These are phyloP conservation scores for Narthecium ossifragum DNA, from an alignment of 106 monocot genomes.

Conservation along the genomic window DNA sequence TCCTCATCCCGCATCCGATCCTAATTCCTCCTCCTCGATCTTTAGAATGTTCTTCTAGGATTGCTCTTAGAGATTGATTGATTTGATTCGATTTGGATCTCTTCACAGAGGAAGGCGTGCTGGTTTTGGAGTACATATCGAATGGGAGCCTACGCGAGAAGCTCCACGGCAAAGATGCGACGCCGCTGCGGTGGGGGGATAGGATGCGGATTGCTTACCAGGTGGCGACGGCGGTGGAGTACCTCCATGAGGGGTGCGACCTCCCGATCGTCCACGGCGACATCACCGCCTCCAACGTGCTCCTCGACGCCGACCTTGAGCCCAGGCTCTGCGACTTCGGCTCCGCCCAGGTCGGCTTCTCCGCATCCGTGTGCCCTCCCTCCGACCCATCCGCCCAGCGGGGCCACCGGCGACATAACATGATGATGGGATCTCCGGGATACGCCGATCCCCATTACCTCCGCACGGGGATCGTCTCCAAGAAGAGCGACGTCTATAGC, in stretches of 20 bases:
- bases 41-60: neutral
- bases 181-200: constrained; percentile 33
- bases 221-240: constrained; percentile 33
- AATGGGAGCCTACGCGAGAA: constrained; percentile 17
- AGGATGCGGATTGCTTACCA: constrained; percentile 32
- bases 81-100: neutral
- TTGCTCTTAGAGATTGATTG: too few species aligned
- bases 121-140: constrained; percentile 14
- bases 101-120: constrained; percentile 11
- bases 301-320: constrained; percentile 25
- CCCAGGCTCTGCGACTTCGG: constrained; percentile 69
- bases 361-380: constrained; percentile 26
- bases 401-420: neutral
- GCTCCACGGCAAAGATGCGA: constrained; percentile 16
- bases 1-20: neutral
- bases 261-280: constrained; percentile 57
- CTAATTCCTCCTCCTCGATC: neutral
- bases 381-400: neutral
- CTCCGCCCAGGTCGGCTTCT: constrained; percentile 53
- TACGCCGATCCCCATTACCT: constrained; percentile 33
- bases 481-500: constrained; percentile 81
- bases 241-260: constrained; percentile 43
- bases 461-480: constrained; percentile 27
- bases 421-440: constrained; percentile 28
- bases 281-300: constrained; percentile 58